phyloP scores from a whole-genome alignment of 306 rosid species.

The Macrotyloma uniflorum region DNA sequence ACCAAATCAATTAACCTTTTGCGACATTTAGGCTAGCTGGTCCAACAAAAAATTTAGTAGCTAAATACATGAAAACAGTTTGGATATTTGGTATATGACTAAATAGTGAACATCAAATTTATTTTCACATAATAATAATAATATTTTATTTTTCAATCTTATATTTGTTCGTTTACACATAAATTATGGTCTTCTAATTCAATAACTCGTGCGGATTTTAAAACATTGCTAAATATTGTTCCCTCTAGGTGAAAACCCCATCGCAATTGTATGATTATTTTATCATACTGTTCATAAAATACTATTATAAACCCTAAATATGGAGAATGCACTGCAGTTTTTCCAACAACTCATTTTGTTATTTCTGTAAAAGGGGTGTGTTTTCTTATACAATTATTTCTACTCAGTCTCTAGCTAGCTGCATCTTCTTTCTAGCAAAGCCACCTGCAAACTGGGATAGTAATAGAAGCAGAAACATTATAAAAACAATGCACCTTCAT shows the following conservation, averaged over 20 bases:
- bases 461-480: not conserved
- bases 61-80: no score
- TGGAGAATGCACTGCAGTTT: not conserved
- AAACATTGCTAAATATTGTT: not conserved
- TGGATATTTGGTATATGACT: no score
- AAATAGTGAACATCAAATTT: no score
- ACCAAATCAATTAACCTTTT: no score
- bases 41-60: no score
- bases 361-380: not conserved
- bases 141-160: no score
- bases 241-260: not conserved
- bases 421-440: slow-evolving; percentile 1
- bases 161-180: no score
- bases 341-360: not conserved
- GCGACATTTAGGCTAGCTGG: not conserved
- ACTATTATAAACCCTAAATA: not conserved
- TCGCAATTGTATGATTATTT: not conserved
- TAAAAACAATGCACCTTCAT: not conserved
- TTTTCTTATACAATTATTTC: not conserved
- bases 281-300: not conserved
- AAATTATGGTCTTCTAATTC: not conserved
- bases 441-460: not conserved
- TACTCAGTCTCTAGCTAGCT: not conserved
- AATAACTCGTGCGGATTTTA: not conserved
- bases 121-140: no score